These are phyloP conservation scores for Acer negundo DNA, from an alignment of 345 rosid species.

Conservation along the genomic window DNA sequence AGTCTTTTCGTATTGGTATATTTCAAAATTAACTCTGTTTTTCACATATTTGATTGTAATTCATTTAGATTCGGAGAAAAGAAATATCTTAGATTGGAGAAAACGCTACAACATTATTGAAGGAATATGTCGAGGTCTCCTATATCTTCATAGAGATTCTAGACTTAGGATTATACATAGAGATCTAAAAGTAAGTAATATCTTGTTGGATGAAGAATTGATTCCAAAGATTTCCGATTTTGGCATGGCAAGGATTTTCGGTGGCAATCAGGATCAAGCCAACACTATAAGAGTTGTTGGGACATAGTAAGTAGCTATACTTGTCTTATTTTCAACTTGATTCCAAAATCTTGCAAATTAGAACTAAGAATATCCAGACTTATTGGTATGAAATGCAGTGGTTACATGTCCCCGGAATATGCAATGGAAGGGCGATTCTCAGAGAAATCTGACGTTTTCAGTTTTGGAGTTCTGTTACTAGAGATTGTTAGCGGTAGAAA, in stretches of 20 bases:
- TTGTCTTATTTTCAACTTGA: not conserved
- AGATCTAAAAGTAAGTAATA: not conserved
- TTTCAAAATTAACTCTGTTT: not conserved
- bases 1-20: not conserved
- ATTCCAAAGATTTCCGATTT: constrained; percentile 31
- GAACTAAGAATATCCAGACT: not conserved
- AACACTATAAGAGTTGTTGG: not conserved
- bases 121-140: not conserved
- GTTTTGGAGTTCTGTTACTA: not conserved
- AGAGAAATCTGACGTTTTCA: not conserved
- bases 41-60: not conserved
- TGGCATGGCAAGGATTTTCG: constrained; percentile 31
- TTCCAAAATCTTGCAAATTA: not conserved
- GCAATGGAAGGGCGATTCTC: not conserved
- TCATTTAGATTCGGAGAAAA: not conserved
- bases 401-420: not conserved
- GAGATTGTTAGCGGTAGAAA: not conserved
- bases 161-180: not conserved
- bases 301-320: not conserved
- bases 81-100: not conserved
- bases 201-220: not conserved
- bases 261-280: constrained; percentile 1
- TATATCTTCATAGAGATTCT: not conserved
- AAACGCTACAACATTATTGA: not conserved
- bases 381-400: not conserved